These are phyloP conservation scores for Ganoderma multipileum DNA, from an alignment of 1,284 basidiomycete species.

Conservation along the genomic window DNA sequence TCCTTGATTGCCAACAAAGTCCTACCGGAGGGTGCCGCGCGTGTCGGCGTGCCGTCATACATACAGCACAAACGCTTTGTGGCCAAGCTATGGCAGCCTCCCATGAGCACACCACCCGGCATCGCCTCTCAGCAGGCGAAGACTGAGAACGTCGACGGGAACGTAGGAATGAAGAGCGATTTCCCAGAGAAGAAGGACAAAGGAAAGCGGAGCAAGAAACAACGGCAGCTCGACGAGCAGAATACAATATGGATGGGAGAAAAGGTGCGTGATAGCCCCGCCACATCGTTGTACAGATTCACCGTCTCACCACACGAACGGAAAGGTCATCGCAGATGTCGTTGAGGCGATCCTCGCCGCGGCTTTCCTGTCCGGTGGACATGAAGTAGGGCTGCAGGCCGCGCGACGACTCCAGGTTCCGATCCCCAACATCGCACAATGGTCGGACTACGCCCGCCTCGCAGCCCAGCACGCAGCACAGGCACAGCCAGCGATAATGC, in stretches of 20 bases:
- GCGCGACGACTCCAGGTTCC: slow-evolving; percentile 70
- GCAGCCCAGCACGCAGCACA: slow-evolving; percentile 44
- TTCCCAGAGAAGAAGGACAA: slow-evolving; percentile 14
- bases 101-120: background rate
- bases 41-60: slow-evolving; percentile 66
- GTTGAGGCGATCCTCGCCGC: slow-evolving; percentile 84
- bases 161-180: slow-evolving; percentile 20
- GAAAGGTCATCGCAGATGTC: slow-evolving; percentile 81
- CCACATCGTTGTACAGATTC: background rate
- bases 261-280: slow-evolving; percentile 56
- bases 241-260: slow-evolving; percentile 71
- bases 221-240: slow-evolving; percentile 53
- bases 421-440: slow-evolving; percentile 63
- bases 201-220: slow-evolving; percentile 43
- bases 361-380: slow-evolving; percentile 74
- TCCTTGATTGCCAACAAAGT: slow-evolving; percentile 77
- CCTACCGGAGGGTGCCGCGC: slow-evolving; percentile 61
- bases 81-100: slow-evolving; percentile 65
- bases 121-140: background rate
- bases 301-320: background rate
- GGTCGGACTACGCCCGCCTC: slow-evolving; percentile 69
- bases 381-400: slow-evolving; percentile 65
- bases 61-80: slow-evolving; percentile 77
- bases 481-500: slow-evolving; percentile 39
- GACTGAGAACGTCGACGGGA: slow-evolving; percentile 14